Base-by-base conservation (phyloP, 106 monocot genomes). In the Dactylorhiza incarnata region DNA sequence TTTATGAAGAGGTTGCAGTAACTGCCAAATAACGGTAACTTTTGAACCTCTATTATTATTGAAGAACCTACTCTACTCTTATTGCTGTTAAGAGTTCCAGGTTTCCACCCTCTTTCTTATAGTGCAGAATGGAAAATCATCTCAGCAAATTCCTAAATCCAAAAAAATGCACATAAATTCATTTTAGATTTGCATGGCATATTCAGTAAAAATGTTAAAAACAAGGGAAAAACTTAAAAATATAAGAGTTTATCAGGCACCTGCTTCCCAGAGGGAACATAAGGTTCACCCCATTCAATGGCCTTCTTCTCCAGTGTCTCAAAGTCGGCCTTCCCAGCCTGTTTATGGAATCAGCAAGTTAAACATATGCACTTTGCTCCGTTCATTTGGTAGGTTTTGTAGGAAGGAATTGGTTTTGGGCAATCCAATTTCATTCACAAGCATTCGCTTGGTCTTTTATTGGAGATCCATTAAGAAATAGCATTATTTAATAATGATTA, bases 251-350 rank as follows among this genome's bases (percentile, higher is more conserved):
- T 44, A 29, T 77, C 7, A 55, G 8, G 75, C 78, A 94, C 99
- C 99, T 99, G 99, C 82, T 94, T 99, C 47, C 83, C 99, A 74
- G 99, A 99, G 15, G 91, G 23, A 79, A 99, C 89, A 73, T 72
- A 53, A 22, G 94, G 91, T 53, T 99, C 99, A 6, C 86, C 99
- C 87, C 79, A 91, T 74, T 99, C 91, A 80, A 94, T 76, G 71
- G 83, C 91, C 78, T 89, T 92, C 86, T 92, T 91, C 78, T 99
- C 94, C 69, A 99, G 88, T 7, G 86, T 89, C 82, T 86, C 91
- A 68, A 99, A 94, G 82, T 99, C 94, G 43, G 79, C 89, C 72
- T 88, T 91, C 68, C 94, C 99, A 79, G 91, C 94, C 99, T 99
- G 62, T 75, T 71, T 13, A 66, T 56, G 22, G 47, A 59, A 22